phyloP scores from a whole-genome alignment of 164 flowering plant species.

The Tetrastigma voinierianum region DNA sequence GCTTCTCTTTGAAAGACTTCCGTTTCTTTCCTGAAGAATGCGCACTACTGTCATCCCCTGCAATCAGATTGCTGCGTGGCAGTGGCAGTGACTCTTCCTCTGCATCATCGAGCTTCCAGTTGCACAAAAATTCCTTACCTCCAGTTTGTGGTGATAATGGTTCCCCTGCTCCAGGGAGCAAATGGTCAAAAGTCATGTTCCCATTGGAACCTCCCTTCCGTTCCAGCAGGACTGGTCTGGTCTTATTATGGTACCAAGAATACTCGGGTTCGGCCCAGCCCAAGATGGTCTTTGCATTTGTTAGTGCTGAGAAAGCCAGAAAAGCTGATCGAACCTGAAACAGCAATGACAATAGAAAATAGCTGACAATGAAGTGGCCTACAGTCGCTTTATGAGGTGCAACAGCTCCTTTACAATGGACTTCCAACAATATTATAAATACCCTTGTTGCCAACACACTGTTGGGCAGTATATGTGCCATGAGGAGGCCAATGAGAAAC shows the following conservation, averaged over 20 bases:
- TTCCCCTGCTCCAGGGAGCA: conserved; percentile 85
- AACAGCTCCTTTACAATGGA: too few relatives aligned
- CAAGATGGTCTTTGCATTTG: conserved; percentile 60
- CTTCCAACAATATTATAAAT: too few relatives aligned
- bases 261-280: conserved; percentile 71
- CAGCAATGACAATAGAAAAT: conserved; percentile 5
- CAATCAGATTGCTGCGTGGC: conserved; percentile 44
- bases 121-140: conserved; percentile 51
- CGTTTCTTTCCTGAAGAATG: conserved; percentile 51
- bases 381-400: neutral
- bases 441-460: too few relatives aligned
- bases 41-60: conserved; percentile 16
- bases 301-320: conserved; percentile 70
- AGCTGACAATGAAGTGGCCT: neutral
- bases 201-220: conserved; percentile 85
- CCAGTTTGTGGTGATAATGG: conserved; percentile 27
- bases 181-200: conserved; percentile 50
- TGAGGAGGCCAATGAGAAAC: neutral
- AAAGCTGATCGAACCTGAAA: conserved; percentile 88
- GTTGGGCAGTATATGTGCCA: neutral
- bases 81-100: conserved; percentile 65
- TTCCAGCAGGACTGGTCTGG: conserved; percentile 70
- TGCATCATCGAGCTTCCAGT: conserved; percentile 65
- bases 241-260: conserved; percentile 87
- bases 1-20: conserved; percentile 35